Percentiles rank a stretch among this genome's conserved stretches.
Conservation (phyloP, 306 rosid species). For the Castanospermum australe region DNA sequence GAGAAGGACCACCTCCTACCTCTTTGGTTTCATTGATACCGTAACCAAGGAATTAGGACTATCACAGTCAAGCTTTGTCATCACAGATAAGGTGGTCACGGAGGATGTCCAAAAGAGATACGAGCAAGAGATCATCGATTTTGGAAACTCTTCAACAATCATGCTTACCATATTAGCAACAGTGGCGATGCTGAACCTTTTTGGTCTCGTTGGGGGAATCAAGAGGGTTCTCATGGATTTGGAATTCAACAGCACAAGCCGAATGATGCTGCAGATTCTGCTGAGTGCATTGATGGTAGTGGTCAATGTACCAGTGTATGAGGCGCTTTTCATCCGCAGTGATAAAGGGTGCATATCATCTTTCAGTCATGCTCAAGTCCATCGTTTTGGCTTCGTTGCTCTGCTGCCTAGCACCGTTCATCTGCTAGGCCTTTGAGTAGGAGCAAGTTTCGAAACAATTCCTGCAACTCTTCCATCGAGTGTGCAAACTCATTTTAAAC, state of each 20-base stretch:
- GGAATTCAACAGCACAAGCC: background rate
- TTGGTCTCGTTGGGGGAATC: conserved; percentile 41
- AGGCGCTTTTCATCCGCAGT: conserved; percentile 59
- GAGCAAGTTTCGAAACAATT: too few relatives aligned
- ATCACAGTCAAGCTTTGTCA: conserved; percentile 43
- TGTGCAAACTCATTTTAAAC: too few relatives aligned
- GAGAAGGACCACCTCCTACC: conserved; percentile 51
- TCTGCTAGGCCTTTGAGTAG: too few relatives aligned
- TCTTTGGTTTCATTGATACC: conserved; percentile 54
- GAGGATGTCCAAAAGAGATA: conserved; percentile 53
- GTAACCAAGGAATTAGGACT: conserved; percentile 43
- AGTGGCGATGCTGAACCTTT: conserved; percentile 53
- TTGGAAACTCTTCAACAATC: conserved; percentile 49
- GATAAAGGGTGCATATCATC: conserved; percentile 53
- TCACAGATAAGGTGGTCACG: conserved; percentile 48
- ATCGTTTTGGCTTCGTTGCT: conserved; percentile 39
- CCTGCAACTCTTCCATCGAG: too few relatives aligned
- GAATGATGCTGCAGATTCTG: conserved; percentile 24
- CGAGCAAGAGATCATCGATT: conserved; percentile 57
- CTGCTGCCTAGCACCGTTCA: conserved; percentile 24
- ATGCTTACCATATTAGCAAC: conserved; percentile 49
- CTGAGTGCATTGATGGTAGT: conserved; percentile 12
- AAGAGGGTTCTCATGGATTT: conserved; percentile 26
- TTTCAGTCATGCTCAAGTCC: conserved; percentile 46
- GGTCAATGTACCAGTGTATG: conserved; percentile 37